These are phyloP conservation scores for Lachancea meyersii DNA, from an alignment of 805 yeast genomes.

Conservation along the genomic window DNA sequence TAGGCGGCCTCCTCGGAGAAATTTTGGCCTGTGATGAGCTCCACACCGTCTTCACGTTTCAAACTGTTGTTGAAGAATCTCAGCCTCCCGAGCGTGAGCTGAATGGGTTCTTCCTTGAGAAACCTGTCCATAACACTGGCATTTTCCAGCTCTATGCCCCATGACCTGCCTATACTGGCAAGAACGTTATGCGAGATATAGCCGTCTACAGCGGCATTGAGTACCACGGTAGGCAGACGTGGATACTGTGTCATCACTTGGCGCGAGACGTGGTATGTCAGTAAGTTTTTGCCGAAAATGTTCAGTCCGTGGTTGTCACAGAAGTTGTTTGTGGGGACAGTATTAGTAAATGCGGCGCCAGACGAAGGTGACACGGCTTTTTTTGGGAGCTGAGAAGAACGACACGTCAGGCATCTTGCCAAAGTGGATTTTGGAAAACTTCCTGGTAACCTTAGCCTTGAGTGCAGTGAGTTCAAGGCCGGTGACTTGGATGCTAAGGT, in stretches of 20 bases:
- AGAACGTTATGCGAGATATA: constrained; percentile 65
- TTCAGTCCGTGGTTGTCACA: constrained; percentile 75
- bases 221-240: constrained; percentile 75
- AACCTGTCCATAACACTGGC: constrained; percentile 58
- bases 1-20: constrained; percentile 33
- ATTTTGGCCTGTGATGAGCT: constrained; percentile 36
- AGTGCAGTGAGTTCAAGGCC: constrained; percentile 68
- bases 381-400: constrained; percentile 29
- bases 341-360: constrained; percentile 22
- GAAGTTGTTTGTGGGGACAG: constrained; percentile 37
- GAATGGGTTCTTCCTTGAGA: constrained; percentile 61
- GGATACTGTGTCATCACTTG: constrained; percentile 74
- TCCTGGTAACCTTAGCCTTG: constrained; percentile 62
- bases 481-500: constrained; percentile 56
- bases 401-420: constrained; percentile 74
- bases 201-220: constrained; percentile 69
- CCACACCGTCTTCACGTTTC: constrained; percentile 45
- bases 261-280: constrained; percentile 72
- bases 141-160: constrained; percentile 86
- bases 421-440: constrained; percentile 56
- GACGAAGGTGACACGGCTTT: constrained; percentile 12
- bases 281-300: constrained; percentile 72
- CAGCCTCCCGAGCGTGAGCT: constrained; percentile 63
- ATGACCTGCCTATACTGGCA: constrained; percentile 57
- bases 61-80: constrained; percentile 38